A percentile compares a stretch with the other conserved stretches of the same genome.
phyloP scores from a whole-genome alignment of 2,329 filamentous ascomycete species.

The Seiridium cupressi region DNA sequence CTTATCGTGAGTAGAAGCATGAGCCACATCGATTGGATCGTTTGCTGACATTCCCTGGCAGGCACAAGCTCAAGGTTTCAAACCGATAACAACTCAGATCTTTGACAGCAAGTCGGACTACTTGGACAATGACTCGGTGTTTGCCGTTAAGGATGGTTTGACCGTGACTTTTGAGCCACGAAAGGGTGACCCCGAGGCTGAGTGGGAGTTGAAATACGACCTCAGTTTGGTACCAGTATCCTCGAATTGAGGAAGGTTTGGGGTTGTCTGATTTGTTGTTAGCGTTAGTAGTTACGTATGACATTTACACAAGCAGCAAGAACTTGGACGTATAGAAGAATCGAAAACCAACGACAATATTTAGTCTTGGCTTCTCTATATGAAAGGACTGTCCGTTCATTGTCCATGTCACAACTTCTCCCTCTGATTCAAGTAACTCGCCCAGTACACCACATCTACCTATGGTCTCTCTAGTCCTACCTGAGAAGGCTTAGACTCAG shows the following conservation, averaged over 20 bases:
- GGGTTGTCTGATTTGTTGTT: too few species aligned
- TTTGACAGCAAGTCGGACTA: conserved; percentile 62
- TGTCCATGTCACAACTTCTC: too few species aligned
- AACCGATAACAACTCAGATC: conserved; percentile 55
- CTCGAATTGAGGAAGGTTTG: background rate
- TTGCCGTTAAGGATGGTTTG: conserved; percentile 38
- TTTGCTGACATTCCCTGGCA: background rate
- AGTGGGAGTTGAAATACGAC: conserved; percentile 31
- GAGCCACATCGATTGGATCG: background rate
- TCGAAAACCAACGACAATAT: too few species aligned
- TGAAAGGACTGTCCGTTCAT: too few species aligned
- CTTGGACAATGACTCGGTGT: conserved; percentile 42
- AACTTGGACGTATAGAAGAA: too few species aligned
- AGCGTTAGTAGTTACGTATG: too few species aligned
- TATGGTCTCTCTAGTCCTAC: too few species aligned
- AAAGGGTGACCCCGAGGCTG: conserved; percentile 25
- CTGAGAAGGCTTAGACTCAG: too few species aligned
- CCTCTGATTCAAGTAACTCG: too few species aligned
- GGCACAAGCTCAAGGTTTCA: conserved; percentile 51
- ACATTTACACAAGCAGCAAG: too few species aligned
- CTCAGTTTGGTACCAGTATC: conserved; percentile 15
- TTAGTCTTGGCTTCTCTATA: too few species aligned
- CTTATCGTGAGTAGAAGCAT: conserved; percentile 24
- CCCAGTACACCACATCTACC: too few species aligned
- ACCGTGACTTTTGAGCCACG: conserved; percentile 30